Evolutionary conservation across 2,329 filamentous ascomycete genomes (phyloP), one percentile per base, ranked within the genome.

Genomic region (Ascosphaera apis): DNA sequence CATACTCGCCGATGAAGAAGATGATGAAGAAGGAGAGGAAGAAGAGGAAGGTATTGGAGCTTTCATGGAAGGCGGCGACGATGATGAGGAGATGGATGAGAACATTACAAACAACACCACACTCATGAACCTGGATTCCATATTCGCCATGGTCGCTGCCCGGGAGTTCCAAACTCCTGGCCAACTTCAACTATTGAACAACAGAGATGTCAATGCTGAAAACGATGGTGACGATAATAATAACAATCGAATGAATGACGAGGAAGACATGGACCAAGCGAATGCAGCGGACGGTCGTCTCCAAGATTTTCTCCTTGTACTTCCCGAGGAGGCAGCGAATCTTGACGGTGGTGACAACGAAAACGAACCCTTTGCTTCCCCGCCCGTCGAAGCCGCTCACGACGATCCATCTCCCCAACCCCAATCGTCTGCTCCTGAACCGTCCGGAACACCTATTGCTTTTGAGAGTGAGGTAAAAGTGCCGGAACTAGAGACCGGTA

Each of bases 291-390:
- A 78, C 42, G 72, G 75, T 18, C 60, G 81, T 32, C n/a, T n/a
- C n/a, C n/a, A n/a, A n/a, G n/a, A n/a, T n/a, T n/a, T n/a, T n/a
- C n/a, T n/a, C n/a, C n/a, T n/a, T n/a, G n/a, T n/a, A n/a, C n/a
- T n/a, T n/a, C n/a, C n/a, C n/a, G n/a, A n/a, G n/a, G n/a, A n/a
- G n/a, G n/a, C n/a, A n/a, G n/a, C n/a, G n/a, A n/a, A n/a, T n/a
- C n/a, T n/a, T n/a, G n/a, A n/a, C n/a, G 79, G 84, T 49, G 68
- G 74, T 37, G 70, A 76, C 43, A 79, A 88, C 53, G 76, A 79
- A 19, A 81, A 81, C 12, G 65, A 81, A 48, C 76, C 76, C 37
- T 78, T 76, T 15, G 81, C 84, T 51, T 66, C 72, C 32, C 70
- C 73, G 33, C 66, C 68, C 3, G 69, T 67, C 4, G 68, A 71